phyloP scores from a whole-genome alignment of 305 asterid genomes.

The Petunia hybrid region DNA sequence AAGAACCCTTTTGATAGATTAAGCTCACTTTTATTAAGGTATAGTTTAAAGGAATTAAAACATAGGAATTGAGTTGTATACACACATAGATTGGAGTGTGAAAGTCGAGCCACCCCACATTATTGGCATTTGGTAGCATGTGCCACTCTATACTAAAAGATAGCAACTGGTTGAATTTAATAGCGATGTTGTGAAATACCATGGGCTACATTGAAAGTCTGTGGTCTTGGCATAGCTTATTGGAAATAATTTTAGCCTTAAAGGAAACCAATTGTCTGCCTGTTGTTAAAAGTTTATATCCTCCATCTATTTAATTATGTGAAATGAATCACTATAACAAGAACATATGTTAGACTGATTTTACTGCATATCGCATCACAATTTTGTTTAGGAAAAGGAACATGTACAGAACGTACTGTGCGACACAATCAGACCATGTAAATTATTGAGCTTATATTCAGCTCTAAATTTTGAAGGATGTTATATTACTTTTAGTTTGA shows the following conservation, averaged over 20 bases:
- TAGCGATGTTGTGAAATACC: neutral
- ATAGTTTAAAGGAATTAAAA: neutral
- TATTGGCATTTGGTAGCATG: conserved; percentile 15
- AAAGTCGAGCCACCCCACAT: conserved; percentile 23
- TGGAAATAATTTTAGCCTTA: neutral
- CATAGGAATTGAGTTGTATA: neutral
- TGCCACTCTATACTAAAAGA: conserved; percentile 3
- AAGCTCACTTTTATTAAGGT: neutral
- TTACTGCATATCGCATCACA: no score
- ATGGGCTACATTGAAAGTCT: neutral
- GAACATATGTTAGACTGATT: no score
- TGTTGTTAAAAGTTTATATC: neutral
- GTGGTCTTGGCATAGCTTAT: conserved; percentile 1
- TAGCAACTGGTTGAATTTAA: neutral
- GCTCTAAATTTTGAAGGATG: no score
- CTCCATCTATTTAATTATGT: no score
- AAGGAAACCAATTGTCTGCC: neutral
- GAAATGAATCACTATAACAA: no score
- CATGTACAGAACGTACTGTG: no score
- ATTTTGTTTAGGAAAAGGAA: no score
- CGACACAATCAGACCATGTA: no score
- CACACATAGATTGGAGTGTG: neutral
- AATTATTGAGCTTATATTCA: no score
- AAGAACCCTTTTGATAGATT: neutral
- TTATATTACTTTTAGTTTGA: no score